phyloP scores from a whole-genome alignment of 1,139 yeast genomes.

The Debaryomyces subglobosus region DNA sequence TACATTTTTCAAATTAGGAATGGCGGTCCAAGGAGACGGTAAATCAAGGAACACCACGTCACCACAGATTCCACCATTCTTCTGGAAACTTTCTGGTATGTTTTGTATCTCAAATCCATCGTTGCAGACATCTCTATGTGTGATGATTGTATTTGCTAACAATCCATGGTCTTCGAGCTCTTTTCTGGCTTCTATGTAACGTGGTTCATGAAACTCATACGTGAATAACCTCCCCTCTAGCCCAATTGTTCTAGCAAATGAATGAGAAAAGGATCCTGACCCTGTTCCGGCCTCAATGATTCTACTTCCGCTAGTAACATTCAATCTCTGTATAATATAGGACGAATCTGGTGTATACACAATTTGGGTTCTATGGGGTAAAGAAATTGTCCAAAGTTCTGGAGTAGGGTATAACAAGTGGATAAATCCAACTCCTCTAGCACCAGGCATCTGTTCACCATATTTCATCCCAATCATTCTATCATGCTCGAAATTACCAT shows the following conservation, averaged over 20 bases:
- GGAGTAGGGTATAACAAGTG: slow-evolving; percentile 91
- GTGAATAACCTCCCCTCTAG: slow-evolving; percentile 68
- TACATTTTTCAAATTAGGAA: slow-evolving; percentile 69
- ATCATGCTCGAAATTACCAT: slow-evolving; percentile 83
- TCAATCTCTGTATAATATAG: slow-evolving; percentile 80
- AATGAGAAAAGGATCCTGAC: slow-evolving; percentile 93
- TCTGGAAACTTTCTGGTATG: slow-evolving; percentile 34
- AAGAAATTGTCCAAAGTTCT: slow-evolving; percentile 90
- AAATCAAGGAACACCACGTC: slow-evolving; percentile 84
- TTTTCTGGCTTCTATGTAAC: slow-evolving; percentile 74
- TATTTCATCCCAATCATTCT: slow-evolving; percentile 79
- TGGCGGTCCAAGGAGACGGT: slow-evolving; percentile 98
- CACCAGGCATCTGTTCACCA: slow-evolving; percentile 86
- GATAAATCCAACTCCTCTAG: slow-evolving; percentile 81
- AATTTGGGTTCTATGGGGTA: slow-evolving; percentile 97
- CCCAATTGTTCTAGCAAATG: slow-evolving; percentile 81
- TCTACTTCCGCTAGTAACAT: slow-evolving; percentile 70
- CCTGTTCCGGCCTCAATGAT: slow-evolving; percentile 99
- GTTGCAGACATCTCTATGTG: slow-evolving; percentile 91
- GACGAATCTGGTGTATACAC: slow-evolving; percentile 96
- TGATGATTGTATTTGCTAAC: slow-evolving; percentile 53
- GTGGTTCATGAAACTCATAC: slow-evolving; percentile 87
- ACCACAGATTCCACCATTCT: slow-evolving; percentile 47
- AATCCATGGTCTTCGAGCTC: slow-evolving; percentile 81
- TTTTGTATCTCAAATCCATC: slow-evolving; percentile 69